Evolutionary conservation across 2,329 filamentous ascomycete genomes (phyloP).

Genomic region (Botrytis aclada): DNA sequence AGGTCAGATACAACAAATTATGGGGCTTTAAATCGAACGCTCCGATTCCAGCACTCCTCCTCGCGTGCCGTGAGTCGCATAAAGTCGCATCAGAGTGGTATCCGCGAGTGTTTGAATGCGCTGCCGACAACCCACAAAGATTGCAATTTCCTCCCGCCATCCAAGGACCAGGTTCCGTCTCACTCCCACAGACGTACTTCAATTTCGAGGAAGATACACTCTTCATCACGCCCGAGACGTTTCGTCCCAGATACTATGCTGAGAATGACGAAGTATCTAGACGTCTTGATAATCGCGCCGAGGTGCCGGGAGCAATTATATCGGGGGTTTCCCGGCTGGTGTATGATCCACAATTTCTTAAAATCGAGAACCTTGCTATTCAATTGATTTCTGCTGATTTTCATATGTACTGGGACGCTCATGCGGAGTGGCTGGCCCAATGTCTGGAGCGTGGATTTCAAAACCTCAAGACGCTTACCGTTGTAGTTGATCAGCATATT

Average conservation of each 20-base stretch:
- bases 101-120: background rate
- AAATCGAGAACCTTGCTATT: background rate
- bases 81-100: conserved; percentile 9
- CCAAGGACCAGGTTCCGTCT: background rate
- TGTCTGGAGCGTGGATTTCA: background rate
- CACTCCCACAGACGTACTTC: conserved; percentile 18
- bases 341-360: background rate
- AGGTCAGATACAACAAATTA: background rate
- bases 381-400: background rate
- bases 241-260: background rate
- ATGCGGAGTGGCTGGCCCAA: background rate
- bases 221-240: conserved; percentile 4
- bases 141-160: background rate
- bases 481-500: background rate
- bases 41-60: conserved; percentile 8
- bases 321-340: background rate
- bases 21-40: conserved; percentile 2
- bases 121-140: background rate
- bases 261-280: background rate
- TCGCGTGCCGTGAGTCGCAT: conserved; percentile 12
- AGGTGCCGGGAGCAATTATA: background rate
- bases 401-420: background rate
- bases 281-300: too few relatives aligned
- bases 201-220: conserved; percentile 11
- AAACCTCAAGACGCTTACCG: background rate